Evolutionary conservation across 805 yeast species (phyloP), one percentile per base, ranked within the genome.

Genomic region (Candida verbasci): DNA sequence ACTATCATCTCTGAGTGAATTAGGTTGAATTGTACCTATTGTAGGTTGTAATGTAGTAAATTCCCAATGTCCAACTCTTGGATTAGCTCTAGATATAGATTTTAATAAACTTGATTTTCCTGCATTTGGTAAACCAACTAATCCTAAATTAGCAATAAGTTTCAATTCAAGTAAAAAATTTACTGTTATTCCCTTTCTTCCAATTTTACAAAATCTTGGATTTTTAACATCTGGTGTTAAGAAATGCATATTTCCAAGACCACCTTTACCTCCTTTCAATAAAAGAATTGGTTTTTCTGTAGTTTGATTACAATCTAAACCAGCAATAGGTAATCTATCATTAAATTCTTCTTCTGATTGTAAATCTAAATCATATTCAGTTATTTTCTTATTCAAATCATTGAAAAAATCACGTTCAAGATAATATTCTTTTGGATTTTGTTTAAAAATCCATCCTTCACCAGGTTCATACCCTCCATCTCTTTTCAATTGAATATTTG

Each of bases 201-300:
- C 98, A 17, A 53, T 56, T 51, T 88, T 89, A 18, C 91, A 77
- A 56, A 93, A 93, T 38, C 95, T 67, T 10, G 98, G 98, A 50
- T 88, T 91, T 42, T 97, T 75, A 40, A 93, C 79, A 34, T 78
- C 76, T 31, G 82, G 71, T 1, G 96, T 87, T 33, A 86, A 67
- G 53, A 93, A 93, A 56, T 91, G 96, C 93, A 87, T 87, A 58
- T 93, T 93, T 1, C 98, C 98, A 65, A 91, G 70, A 0, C 98
- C 98, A 15, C 97, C 97, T 44, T 71, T 69, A 8, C 98, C 98
- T 29, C 98, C 98, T 47, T 73, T 74, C 31, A 89, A 50, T 14
- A 93, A 48, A 35, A 85, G 61, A 3, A 82, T 56, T 1, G 97
- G 96, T 30, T 71, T 74, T 2, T 72, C 72, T 0, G 86, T 69